Percentiles rank a stretch among this genome's conserved stretches.
These are phyloP conservation scores for Elaeis oleifera DNA, from an alignment of 202 grass and related monocot genomes.

Conservation along the genomic window DNA sequence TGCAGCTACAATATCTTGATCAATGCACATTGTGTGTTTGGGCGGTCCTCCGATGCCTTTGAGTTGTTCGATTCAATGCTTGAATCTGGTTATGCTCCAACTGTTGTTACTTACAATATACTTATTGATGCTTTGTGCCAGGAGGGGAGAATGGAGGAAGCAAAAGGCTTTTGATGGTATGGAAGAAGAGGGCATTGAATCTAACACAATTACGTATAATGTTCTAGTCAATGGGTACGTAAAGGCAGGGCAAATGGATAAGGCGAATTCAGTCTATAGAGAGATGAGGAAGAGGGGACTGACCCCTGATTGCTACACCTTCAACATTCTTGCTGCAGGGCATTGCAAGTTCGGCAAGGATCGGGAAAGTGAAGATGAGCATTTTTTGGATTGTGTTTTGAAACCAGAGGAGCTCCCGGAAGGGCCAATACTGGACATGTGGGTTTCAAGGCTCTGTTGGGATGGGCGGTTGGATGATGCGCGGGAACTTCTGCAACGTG, in stretches of 20 bases:
- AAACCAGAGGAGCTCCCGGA: constrained; percentile 25
- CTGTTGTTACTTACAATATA: constrained; percentile 70
- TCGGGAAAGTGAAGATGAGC: constrained; percentile 18
- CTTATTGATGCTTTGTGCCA: constrained; percentile 47
- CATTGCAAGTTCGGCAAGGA: constrained; percentile 47
- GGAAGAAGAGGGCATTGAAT: constrained; percentile 37
- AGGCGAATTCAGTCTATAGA: constrained; percentile 37
- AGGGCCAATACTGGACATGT: constrained; percentile 37
- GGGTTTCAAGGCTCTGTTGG: constrained; percentile 64
- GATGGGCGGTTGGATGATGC: constrained; percentile 55
- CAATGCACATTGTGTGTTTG: constrained; percentile 52
- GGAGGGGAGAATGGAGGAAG: constrained; percentile 59
- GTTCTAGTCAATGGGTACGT: constrained; percentile 74
- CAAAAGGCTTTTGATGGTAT: constrained; percentile 59
- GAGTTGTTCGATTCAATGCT: constrained; percentile 53
- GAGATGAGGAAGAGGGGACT: constrained; percentile 61
- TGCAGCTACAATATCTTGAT: constrained; percentile 83
- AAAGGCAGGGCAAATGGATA: constrained; percentile 54
- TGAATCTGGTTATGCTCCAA: constrained; percentile 23
- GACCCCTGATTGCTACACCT: constrained; percentile 59
- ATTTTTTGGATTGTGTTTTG: constrained; percentile 31
- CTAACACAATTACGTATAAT: constrained; percentile 73
- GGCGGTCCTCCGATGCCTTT: constrained; percentile 45
- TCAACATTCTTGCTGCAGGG: constrained; percentile 71
- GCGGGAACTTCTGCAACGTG: constrained; percentile 29